Conservation (phyloP, 805 yeast species). For the Candida loeiensis region DNA sequence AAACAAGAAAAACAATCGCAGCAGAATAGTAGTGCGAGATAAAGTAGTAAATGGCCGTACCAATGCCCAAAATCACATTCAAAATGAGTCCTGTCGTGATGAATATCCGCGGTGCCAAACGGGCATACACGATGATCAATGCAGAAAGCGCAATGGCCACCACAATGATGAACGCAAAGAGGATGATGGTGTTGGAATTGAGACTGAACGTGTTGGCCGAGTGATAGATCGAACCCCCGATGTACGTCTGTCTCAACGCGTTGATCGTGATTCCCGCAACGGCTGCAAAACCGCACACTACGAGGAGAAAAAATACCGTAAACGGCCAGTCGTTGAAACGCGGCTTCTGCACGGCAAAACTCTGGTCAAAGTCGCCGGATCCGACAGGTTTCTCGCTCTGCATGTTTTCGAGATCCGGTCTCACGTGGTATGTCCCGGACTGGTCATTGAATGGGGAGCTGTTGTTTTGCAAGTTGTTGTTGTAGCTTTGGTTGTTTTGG, state of each 20-base stretch:
- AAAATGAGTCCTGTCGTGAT: conserved; percentile 65
- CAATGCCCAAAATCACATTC: conserved; percentile 66
- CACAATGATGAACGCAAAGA: conserved; percentile 63
- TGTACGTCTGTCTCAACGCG: conserved; percentile 55
- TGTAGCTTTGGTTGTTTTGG: neutral
- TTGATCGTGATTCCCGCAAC: conserved; percentile 66
- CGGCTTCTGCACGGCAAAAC: conserved; percentile 63
- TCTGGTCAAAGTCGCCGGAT: conserved; percentile 53
- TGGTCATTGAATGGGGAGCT: too few species aligned
- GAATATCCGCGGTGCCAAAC: conserved; percentile 62
- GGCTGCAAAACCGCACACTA: conserved; percentile 63
- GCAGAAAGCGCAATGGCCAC: conserved; percentile 57
- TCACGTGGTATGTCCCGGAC: conserved; percentile 14
- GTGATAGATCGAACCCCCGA: conserved; percentile 63
- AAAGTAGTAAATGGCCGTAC: conserved; percentile 72
- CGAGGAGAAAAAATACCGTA: conserved; percentile 46
- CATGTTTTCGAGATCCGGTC: conserved; percentile 30
- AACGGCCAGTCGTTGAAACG: conserved; percentile 71
- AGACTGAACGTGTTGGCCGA: conserved; percentile 54
- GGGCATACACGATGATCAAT: conserved; percentile 56
- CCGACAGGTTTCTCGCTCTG: conserved; percentile 31
- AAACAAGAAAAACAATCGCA: conserved; percentile 68
- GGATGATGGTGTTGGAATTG: conserved; percentile 69
- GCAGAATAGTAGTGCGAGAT: conserved; percentile 71
- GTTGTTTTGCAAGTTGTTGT: neutral